phyloP scores from a whole-genome alignment of 1,284 basidiomycete species.

The Pterula multifida region DNA sequence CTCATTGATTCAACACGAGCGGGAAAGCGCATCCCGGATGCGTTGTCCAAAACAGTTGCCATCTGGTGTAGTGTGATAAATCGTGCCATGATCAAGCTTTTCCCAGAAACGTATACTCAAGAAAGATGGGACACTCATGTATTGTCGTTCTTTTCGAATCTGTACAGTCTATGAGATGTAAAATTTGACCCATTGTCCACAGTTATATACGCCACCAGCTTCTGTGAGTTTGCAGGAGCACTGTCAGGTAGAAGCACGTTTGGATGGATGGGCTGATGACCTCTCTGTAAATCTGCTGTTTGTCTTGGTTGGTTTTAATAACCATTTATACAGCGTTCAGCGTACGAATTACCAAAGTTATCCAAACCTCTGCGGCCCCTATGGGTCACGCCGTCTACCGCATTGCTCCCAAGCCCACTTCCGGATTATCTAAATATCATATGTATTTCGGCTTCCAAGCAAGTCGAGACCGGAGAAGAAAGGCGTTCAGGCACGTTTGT shows the following conservation, averaged over 20 bases:
- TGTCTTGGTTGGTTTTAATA: background rate
- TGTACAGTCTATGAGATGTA: background rate
- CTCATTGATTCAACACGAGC: slow-evolving; percentile 89
- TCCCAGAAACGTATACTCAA: slow-evolving; percentile 13
- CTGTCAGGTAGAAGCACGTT: slow-evolving; percentile 48
- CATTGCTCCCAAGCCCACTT: slow-evolving; percentile 24
- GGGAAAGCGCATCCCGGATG: slow-evolving; percentile 92
- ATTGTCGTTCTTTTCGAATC: background rate
- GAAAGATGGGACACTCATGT: slow-evolving; percentile 30
- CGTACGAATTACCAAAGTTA: slow-evolving; percentile 37
- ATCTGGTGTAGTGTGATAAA: slow-evolving; percentile 96
- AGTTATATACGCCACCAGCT: slow-evolving; percentile 54
- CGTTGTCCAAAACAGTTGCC: slow-evolving; percentile 88
- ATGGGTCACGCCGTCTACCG: slow-evolving; percentile 53
- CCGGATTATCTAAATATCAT: slow-evolving; percentile 49
- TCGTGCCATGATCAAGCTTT: slow-evolving; percentile 38
- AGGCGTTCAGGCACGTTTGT: slow-evolving; percentile 51
- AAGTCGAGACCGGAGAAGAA: slow-evolving; percentile 42
- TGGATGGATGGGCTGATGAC: slow-evolving; percentile 56
- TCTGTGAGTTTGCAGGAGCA: slow-evolving; percentile 64
- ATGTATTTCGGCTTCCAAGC: slow-evolving; percentile 70
- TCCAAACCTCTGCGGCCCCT: slow-evolving; percentile 46
- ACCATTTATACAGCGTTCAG: slow-evolving; percentile 29
- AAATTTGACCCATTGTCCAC: background rate
- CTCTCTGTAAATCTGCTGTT: slow-evolving; percentile 35